A percentile compares a stretch with the other conserved stretches of the same genome.
phyloP scores from a whole-genome alignment of 1,139 yeast genomes.

The Magnusiomyces starmeri region DNA sequence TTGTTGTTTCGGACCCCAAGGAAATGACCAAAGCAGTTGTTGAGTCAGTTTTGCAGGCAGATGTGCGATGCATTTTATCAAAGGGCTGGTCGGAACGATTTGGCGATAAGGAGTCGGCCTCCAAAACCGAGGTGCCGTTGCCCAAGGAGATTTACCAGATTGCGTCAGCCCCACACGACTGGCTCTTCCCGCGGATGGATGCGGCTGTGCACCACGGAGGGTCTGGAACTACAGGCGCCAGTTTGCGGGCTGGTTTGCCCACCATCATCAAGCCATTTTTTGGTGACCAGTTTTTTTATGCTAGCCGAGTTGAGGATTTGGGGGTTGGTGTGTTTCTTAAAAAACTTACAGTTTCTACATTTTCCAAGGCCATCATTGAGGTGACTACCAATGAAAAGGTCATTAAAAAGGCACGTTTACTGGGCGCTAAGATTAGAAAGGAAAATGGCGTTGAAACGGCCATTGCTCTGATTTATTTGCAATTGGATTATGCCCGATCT shows the following conservation, averaged over 20 bases:
- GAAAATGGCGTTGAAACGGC: conserved; percentile 82
- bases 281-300: conserved; percentile 94
- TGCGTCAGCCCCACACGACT: conserved; percentile 82
- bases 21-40: conserved; percentile 71
- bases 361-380: conserved; percentile 59
- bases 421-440: conserved; percentile 53
- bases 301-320: conserved; percentile 74
- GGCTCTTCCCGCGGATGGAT: conserved; percentile 83
- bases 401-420: conserved; percentile 52
- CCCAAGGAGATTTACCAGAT: conserved; percentile 64
- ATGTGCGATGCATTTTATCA: conserved; percentile 76
- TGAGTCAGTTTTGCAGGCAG: conserved; percentile 71
- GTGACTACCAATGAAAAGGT: conserved; percentile 63
- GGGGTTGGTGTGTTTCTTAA: conserved; percentile 77
- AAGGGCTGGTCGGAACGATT: conserved; percentile 93
- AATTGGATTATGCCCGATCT: conserved; percentile 61
- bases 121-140: conserved; percentile 45
- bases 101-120: conserved; percentile 33
- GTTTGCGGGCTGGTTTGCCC: conserved; percentile 78
- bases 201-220: conserved; percentile 99
- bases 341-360: conserved; percentile 55
- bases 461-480: conserved; percentile 65
- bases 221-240: conserved; percentile 93
- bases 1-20: conserved; percentile 77
- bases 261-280: conserved; percentile 89